A percentile compares a stretch with the other conserved stretches of the same genome.
phyloP scores from a whole-genome alignment of 2,329 filamentous ascomycete genomes.

The Acrocalymma vagum region DNA sequence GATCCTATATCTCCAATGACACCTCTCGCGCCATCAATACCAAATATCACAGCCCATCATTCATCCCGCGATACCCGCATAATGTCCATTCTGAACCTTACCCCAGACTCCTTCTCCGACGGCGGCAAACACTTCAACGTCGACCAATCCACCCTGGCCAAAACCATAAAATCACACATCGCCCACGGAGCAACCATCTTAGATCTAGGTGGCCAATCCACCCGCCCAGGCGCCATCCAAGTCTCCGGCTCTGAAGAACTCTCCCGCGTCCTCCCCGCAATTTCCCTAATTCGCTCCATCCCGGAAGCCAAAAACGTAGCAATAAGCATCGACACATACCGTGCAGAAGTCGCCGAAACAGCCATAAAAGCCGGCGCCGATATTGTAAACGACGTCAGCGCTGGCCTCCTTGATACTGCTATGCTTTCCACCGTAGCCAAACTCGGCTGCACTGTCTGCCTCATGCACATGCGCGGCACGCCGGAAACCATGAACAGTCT shows the following conservation, averaged over 20 bases:
- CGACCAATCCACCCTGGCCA: constrained; percentile 59
- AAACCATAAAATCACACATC: constrained; percentile 70
- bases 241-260: constrained; percentile 78
- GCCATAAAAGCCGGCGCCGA: constrained; percentile 83
- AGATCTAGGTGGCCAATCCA: constrained; percentile 94
- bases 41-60: constrained; percentile 36
- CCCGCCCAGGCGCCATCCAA: constrained; percentile 76
- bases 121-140: constrained; percentile 66
- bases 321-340: constrained; percentile 93
- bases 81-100: constrained; percentile 96
- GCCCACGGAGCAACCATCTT: constrained; percentile 80
- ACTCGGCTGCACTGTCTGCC: constrained; percentile 78
- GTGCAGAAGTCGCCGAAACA: constrained; percentile 79
- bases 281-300: constrained; percentile 74
- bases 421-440: constrained; percentile 85
- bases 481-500: constrained; percentile 81
- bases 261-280: constrained; percentile 79
- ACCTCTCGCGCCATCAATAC: constrained; percentile 43
- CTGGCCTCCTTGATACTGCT: constrained; percentile 76
- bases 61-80: constrained; percentile 67
- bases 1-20: constrained; percentile 50
- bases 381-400: constrained; percentile 94
- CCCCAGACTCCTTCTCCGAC: constrained; percentile 96
- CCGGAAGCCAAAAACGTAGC: constrained; percentile 70
- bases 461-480: constrained; percentile 95